These are phyloP conservation scores for Capronia epimyces DNA, from an alignment of 2,329 filamentous ascomycete species.

Conservation along the genomic window DNA sequence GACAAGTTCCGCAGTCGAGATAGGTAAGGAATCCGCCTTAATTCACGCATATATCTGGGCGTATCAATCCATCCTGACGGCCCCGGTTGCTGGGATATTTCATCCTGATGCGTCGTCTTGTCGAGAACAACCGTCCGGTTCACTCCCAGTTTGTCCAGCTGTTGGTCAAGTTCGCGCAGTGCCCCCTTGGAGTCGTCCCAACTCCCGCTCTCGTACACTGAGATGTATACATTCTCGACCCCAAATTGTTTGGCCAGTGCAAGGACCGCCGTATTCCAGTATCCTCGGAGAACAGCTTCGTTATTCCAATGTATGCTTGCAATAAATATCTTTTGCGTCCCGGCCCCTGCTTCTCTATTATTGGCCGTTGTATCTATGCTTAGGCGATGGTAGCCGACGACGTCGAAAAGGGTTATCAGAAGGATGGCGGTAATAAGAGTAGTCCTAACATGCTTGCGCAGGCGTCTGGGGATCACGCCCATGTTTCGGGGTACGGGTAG, in stretches of 20 bases:
- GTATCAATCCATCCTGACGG: constrained; percentile 57
- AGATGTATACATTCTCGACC: constrained; percentile 60
- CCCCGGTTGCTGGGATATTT: constrained; percentile 31
- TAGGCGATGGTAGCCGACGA: no score
- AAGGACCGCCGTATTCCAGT: constrained; percentile 59
- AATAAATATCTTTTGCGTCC: constrained; percentile 55
- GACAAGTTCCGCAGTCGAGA: constrained; percentile 58
- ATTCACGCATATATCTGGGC: constrained; percentile 46
- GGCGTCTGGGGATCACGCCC: no score
- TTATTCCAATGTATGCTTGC: constrained; percentile 65
- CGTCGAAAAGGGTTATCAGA: no score
- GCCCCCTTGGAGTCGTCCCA: constrained; percentile 63
- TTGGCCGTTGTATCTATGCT: no score
- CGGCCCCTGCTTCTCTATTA: no score
- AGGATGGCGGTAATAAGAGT: no score
- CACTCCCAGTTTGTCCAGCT: constrained; percentile 36
- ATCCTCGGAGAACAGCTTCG: constrained; percentile 52
- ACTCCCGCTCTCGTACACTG: constrained; percentile 63
- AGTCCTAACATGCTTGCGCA: no score
- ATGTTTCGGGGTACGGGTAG: no score
- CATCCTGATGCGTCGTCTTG: constrained; percentile 8
- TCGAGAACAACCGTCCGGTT: constrained; percentile 48
- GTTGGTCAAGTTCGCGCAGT: constrained; percentile 51
- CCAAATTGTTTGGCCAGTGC: constrained; percentile 55
- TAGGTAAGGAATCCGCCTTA: constrained; percentile 63